phyloP scores from a whole-genome alignment of 2,329 filamentous ascomycete genomes.

The Parascedosporium putredinis region DNA sequence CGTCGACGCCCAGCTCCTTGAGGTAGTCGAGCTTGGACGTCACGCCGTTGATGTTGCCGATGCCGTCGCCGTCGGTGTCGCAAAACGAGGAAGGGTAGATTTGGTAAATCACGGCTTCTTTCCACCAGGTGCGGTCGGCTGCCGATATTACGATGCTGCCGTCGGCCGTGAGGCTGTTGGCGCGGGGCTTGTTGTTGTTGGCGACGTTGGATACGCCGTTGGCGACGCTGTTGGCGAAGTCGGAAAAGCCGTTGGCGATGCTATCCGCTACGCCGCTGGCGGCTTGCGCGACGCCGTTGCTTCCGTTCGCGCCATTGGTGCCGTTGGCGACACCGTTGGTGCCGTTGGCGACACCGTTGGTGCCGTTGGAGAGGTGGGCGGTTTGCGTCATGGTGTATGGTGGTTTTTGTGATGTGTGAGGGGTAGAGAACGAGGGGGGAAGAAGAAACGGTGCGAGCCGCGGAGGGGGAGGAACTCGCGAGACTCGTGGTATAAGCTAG shows the following conservation, averaged over 20 bases:
- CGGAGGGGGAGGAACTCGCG: not conserved
- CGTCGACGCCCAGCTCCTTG: constrained; percentile 43
- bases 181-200: not conserved
- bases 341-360: not conserved
- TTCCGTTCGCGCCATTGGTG: not conserved
- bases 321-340: not conserved
- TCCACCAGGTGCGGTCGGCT: constrained; percentile 39
- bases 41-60: constrained; percentile 47
- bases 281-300: not conserved
- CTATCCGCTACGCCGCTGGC: too few relatives aligned
- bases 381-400: not conserved
- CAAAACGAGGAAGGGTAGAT: constrained; percentile 54
- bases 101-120: constrained; percentile 49
- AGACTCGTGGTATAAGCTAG: too few relatives aligned
- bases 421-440: not conserved
- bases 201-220: not conserved
- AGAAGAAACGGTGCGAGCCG: not conserved
- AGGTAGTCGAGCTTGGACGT: constrained; percentile 46
- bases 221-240: not conserved
- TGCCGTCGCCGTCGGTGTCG: constrained; percentile 44
- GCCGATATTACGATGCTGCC: not conserved
- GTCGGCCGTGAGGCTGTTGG: not conserved
- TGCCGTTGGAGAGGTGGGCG: not conserved
- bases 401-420: not conserved
- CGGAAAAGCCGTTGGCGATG: not conserved